phyloP scores from a whole-genome alignment of 768 basidiomycete species.

The Rhodotorula paludigena region DNA sequence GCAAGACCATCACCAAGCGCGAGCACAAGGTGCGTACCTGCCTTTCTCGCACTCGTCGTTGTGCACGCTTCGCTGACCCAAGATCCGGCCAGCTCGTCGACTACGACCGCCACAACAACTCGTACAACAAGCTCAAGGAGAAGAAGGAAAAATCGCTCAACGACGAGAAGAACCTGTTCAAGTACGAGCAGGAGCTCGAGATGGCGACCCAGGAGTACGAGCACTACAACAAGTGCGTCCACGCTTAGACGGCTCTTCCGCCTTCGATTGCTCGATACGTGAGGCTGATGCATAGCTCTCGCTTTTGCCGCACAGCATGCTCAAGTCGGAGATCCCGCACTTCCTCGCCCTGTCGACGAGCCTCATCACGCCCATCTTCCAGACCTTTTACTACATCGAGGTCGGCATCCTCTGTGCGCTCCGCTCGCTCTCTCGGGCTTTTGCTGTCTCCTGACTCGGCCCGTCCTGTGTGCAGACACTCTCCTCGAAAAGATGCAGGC shows the following conservation, averaged over 20 bases:
- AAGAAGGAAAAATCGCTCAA: slow-evolving; percentile 63
- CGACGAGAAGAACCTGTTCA: slow-evolving; percentile 56
- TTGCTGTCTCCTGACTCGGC: slow-evolving; percentile 50
- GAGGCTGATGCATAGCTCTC: neutral
- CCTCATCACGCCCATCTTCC: slow-evolving; percentile 96
- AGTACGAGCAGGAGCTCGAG: slow-evolving; percentile 53
- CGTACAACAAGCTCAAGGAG: slow-evolving; percentile 86
- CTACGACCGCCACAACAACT: slow-evolving; percentile 94
- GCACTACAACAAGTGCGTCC: slow-evolving; percentile 46
- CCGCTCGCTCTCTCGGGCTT: neutral
- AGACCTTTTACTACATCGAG: slow-evolving; percentile 99
- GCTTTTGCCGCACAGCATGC: slow-evolving; percentile 54
- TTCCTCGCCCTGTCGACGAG: slow-evolving; percentile 81
- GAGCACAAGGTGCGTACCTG: slow-evolving; percentile 76
- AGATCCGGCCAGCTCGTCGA: slow-evolving; percentile 85
- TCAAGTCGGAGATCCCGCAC: slow-evolving; percentile 88
- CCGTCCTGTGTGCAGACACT: slow-evolving; percentile 81
- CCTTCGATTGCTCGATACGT: slow-evolving; percentile 81
- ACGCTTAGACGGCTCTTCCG: neutral
- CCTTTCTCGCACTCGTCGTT: neutral
- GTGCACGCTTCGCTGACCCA: too few relatives aligned
- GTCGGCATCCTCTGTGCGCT: slow-evolving; percentile 52
- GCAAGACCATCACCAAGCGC: slow-evolving; percentile 92
- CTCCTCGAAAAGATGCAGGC: slow-evolving; percentile 88
- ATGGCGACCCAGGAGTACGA: slow-evolving; percentile 52